phyloP scores from a whole-genome alignment of 2,329 filamentous ascomycete genomes.

The Venturia oleaginea region DNA sequence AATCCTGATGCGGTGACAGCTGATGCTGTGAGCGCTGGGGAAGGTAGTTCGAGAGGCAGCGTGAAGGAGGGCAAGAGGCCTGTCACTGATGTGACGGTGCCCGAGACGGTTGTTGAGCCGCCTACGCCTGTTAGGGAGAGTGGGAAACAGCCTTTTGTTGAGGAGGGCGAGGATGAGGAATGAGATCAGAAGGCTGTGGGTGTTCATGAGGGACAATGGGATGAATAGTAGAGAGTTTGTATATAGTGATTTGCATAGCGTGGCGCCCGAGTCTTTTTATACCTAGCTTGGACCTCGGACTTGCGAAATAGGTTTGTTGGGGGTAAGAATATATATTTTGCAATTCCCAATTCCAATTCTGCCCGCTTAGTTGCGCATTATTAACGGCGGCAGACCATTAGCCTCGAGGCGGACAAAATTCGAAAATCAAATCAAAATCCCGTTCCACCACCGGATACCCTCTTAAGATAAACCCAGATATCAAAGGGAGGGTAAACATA shows the following conservation, averaged over 20 bases:
- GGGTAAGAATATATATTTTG: too few relatives aligned
- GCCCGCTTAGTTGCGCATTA: too few relatives aligned
- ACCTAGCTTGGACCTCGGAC: neutral
- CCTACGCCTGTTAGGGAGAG: constrained; percentile 5
- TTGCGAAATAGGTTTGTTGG: too few relatives aligned
- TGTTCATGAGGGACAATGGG: neutral
- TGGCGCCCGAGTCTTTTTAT: neutral
- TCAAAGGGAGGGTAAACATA: too few relatives aligned
- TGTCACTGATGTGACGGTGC: neutral
- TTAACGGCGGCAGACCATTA: too few relatives aligned
- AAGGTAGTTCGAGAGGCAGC: neutral
- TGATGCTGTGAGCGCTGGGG: neutral
- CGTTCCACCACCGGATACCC: too few relatives aligned
- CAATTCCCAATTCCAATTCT: too few relatives aligned
- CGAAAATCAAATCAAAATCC: too few relatives aligned
- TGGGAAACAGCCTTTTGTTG: constrained; percentile 2
- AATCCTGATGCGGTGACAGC: neutral
- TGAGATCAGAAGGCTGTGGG: neutral
- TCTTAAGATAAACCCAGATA: too few relatives aligned
- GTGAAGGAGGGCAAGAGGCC: neutral
- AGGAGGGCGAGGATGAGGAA: constrained; percentile 7
- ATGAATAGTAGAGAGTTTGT: neutral
- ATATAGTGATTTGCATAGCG: neutral
- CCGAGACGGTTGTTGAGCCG: constrained; percentile 10
- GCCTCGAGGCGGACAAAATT: too few relatives aligned